Conservation (phyloP, 352 stramenopile species). For the Plasmopara viticola region DNA sequence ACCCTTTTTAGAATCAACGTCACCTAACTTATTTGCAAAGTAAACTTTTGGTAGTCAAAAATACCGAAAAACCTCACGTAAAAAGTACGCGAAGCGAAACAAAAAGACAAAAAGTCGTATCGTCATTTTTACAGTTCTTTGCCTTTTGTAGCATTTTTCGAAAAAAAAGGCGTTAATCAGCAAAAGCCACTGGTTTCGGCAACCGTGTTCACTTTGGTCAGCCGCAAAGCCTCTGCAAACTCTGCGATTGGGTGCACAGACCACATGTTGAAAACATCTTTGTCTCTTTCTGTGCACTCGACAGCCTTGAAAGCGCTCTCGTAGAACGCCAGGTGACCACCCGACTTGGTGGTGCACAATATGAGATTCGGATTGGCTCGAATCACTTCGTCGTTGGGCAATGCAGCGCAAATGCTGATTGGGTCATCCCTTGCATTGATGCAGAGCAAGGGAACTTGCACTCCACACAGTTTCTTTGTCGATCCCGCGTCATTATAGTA, state of each 20-base stretch:
- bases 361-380: constrained; percentile 53
- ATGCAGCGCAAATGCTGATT: constrained; percentile 35
- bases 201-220: constrained; percentile 6
- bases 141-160: too few relatives aligned
- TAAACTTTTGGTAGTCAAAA: too few relatives aligned
- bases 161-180: too few relatives aligned
- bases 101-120: too few relatives aligned
- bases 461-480: constrained; percentile 23
- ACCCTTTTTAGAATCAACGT: too few relatives aligned
- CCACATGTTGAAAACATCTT: constrained; percentile 29
- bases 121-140: too few relatives aligned
- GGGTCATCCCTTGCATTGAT: constrained; percentile 59
- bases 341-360: constrained; percentile 51
- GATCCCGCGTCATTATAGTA: constrained; percentile 61
- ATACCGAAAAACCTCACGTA: too few relatives aligned
- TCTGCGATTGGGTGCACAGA: constrained; percentile 42
- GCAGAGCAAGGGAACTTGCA: constrained; percentile 54
- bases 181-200: too few relatives aligned
- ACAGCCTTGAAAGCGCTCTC: constrained; percentile 23
- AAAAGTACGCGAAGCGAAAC: too few relatives aligned
- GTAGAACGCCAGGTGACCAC: constrained; percentile 70
- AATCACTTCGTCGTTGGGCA: constrained; percentile 30
- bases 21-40: too few relatives aligned
- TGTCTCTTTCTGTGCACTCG: constrained; percentile 4
- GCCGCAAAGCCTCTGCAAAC: constrained; percentile 44